A percentile compares a stretch with the other conserved stretches of the same genome.
Evolutionary conservation across 1,284 basidiomycete genomes (phyloP).

Genomic region (Puccinia coronata): DNA sequence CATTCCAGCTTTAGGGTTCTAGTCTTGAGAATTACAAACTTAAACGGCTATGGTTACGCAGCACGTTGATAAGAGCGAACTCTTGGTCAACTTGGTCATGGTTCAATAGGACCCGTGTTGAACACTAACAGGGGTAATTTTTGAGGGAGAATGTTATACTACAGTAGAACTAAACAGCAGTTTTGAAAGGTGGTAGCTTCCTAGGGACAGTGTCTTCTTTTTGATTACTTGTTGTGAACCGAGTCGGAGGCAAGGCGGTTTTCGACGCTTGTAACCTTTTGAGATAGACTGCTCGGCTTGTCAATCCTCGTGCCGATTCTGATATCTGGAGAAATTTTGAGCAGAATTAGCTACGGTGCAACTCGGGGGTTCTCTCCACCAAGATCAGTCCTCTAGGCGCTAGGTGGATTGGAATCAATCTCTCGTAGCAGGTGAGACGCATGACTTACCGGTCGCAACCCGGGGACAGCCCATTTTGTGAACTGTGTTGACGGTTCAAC

Average conservation of each 20-base stretch:
- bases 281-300: slow-evolving; percentile 25
- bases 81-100: too few species aligned
- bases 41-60: too few species aligned
- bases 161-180: too few species aligned
- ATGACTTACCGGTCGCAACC: slow-evolving; percentile 30
- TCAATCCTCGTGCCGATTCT: slow-evolving; percentile 39
- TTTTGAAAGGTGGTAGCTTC: not conserved
- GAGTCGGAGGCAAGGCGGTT: slow-evolving; percentile 9
- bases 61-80: too few species aligned
- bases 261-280: slow-evolving; percentile 32
- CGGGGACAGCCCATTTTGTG: slow-evolving; percentile 46
- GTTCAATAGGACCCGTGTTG: too few species aligned
- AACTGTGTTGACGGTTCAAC: not conserved
- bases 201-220: not conserved
- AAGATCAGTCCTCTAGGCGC: too few species aligned
- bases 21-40: too few species aligned
- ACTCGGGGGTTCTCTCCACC: too few species aligned
- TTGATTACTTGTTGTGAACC: not conserved
- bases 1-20: too few species aligned
- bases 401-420: too few species aligned
- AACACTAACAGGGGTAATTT: too few species aligned
- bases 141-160: too few species aligned
- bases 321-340: slow-evolving; percentile 12
- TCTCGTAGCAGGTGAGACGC: not conserved
- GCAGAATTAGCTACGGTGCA: not conserved